These are phyloP conservation scores for Emericellopsis cladophorae DNA, from an alignment of 2,329 filamentous ascomycete species.

Conservation along the genomic window DNA sequence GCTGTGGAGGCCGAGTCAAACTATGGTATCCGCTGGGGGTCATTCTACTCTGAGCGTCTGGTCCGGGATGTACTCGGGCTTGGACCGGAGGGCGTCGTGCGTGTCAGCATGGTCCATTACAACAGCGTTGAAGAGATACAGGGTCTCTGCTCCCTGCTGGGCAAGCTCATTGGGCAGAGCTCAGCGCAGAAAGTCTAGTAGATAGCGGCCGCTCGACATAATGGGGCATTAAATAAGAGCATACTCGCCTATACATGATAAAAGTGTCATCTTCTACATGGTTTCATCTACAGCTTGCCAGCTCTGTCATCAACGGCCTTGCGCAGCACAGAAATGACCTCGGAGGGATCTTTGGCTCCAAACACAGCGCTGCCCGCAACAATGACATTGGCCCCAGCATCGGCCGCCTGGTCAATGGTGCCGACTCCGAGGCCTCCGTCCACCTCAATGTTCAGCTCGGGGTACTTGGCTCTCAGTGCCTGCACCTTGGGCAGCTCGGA, in stretches of 20 bases:
- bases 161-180: no score
- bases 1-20: conserved; percentile 44
- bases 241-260: no score
- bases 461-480: conserved; percentile 72
- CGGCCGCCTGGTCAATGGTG: conserved; percentile 88
- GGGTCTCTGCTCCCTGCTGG: no score
- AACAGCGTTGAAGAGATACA: conserved; percentile 29
- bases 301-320: conserved; percentile 57
- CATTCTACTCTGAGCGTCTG: conserved; percentile 56
- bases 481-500: conserved; percentile 89
- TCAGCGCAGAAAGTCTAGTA: no score
- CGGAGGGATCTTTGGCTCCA: conserved; percentile 74
- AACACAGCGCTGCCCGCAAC: conserved; percentile 95
- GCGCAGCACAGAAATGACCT: conserved; percentile 74
- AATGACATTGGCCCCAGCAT: conserved; percentile 95
- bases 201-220: no score
- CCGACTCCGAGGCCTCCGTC: conserved; percentile 81
- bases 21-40: conserved; percentile 53
- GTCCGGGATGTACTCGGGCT: conserved; percentile 45
- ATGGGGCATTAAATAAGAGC: no score
- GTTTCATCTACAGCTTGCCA: conserved; percentile 15
- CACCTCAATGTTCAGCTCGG: conserved; percentile 91
- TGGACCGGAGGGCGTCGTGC: conserved; percentile 44
- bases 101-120: conserved; percentile 63
- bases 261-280: no score